These are phyloP conservation scores for Sporisorium exsertum DNA, from an alignment of 1,284 basidiomycete species.

Conservation along the genomic window DNA sequence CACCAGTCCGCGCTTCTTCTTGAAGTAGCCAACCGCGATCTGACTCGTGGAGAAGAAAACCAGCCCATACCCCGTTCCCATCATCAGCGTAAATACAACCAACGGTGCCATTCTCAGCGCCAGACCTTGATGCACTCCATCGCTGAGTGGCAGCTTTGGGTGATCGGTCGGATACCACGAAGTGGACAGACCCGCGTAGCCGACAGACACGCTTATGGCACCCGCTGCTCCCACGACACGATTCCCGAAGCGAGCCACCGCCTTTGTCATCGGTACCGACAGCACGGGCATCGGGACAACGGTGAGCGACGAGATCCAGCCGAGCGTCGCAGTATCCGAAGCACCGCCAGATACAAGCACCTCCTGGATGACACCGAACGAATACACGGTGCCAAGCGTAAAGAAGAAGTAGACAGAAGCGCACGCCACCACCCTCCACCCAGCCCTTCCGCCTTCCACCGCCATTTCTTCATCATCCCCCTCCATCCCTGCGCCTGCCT, in stretches of 20 bases:
- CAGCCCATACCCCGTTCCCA: constrained; percentile 45
- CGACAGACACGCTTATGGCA: constrained; percentile 49
- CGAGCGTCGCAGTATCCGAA: constrained; percentile 63
- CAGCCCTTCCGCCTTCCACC: constrained; percentile 28
- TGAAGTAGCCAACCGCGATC: constrained; percentile 64
- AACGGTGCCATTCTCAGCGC: constrained; percentile 22
- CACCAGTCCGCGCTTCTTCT: constrained; percentile 62
- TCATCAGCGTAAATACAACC: constrained; percentile 30
- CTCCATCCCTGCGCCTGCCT: not conserved
- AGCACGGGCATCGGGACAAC: constrained; percentile 59
- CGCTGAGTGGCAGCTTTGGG: constrained; percentile 14
- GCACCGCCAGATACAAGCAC: constrained; percentile 59
- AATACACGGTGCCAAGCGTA: constrained; percentile 63
- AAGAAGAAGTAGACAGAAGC: constrained; percentile 54
- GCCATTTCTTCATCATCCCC: constrained; percentile 14
- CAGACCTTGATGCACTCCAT: constrained; percentile 19
- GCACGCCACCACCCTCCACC: constrained; percentile 36
- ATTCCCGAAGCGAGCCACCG: constrained; percentile 61
- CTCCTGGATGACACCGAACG: constrained; percentile 68
- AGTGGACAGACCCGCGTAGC: constrained; percentile 58
- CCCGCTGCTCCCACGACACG: constrained; percentile 55
- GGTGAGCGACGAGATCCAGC: constrained; percentile 67
- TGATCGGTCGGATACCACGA: constrained; percentile 39
- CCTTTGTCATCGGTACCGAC: constrained; percentile 63
- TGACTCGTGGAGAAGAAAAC: constrained; percentile 49